A percentile compares a stretch with the other conserved stretches of the same genome.
Evolutionary conservation across 2,329 filamentous ascomycete species (phyloP).

Genomic region (Aotearoamyces nothofagi): DNA sequence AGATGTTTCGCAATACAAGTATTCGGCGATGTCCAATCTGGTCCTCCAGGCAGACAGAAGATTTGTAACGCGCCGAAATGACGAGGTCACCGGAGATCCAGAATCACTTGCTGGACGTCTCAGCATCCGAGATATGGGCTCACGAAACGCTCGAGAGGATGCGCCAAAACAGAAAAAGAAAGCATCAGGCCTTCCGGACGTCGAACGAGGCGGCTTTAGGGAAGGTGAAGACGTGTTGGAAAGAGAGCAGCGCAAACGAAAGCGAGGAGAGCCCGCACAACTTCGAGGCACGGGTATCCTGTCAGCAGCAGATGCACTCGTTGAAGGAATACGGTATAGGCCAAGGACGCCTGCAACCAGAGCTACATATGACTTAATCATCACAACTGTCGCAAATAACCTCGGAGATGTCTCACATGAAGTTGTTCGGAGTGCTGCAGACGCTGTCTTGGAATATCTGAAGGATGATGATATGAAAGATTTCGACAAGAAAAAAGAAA

Average conservation of each 20-base stretch:
- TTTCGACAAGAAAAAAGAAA: conserved; percentile 94
- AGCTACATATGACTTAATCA: conserved; percentile 85
- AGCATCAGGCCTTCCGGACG: conserved; percentile 44
- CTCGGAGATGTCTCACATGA: conserved; percentile 89
- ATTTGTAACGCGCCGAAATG: conserved; percentile 80
- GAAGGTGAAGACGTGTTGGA: conserved; percentile 76
- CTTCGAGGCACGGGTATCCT: conserved; percentile 63
- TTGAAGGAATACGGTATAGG: conserved; percentile 85
- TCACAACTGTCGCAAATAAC: conserved; percentile 76
- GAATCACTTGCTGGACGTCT: conserved; percentile 92
- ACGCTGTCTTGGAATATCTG: conserved; percentile 77
- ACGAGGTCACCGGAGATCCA: conserved; percentile 92
- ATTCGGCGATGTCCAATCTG: conserved; percentile 99
- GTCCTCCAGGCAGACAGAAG: conserved; percentile 98
- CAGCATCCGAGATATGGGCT: conserved; percentile 90
- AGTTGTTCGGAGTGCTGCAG: conserved; percentile 83
- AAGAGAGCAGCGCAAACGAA: conserved; percentile 75
- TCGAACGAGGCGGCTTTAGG: conserved; percentile 60
- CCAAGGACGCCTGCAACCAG: conserved; percentile 83
- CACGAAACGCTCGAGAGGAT: conserved; percentile 61
- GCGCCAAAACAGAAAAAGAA: conserved; percentile 71
- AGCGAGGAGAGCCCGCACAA: conserved; percentile 56
- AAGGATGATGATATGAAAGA: conserved; percentile 96
- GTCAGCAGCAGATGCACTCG: conserved; percentile 68
- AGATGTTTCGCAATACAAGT: conserved; percentile 95